Conservation (phyloP, 768 basidiomycete genomes). For the Agaricus blazei region DNA sequence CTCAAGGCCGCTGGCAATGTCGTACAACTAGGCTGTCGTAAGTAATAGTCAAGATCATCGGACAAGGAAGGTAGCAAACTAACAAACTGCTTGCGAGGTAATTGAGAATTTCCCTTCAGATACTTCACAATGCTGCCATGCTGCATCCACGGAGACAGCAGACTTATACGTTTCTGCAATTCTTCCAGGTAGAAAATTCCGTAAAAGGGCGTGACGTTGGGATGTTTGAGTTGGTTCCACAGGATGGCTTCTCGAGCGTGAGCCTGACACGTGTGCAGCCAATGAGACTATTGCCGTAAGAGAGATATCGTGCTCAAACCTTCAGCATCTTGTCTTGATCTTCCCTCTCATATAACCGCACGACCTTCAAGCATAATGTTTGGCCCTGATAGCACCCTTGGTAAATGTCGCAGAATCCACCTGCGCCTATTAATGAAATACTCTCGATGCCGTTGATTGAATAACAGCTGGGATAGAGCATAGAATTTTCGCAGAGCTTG, state of each 20-base stretch:
- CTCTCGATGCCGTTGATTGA: constrained; percentile 13
- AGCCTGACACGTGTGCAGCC: not conserved
- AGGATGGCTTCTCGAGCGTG: constrained; percentile 5
- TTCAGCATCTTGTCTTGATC: constrained; percentile 14
- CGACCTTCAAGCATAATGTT: constrained; percentile 19
- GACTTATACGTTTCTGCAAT: not conserved
- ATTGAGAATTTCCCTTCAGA: not conserved
- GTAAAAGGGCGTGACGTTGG: constrained; percentile 6
- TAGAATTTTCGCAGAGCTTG: constrained; percentile 19
- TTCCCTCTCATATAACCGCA: constrained; percentile 18
- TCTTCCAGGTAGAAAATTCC: constrained; percentile 1
- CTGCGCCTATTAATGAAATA: constrained; percentile 13
- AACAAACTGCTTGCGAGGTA: not conserved
- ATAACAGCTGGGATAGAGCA: constrained; percentile 23
- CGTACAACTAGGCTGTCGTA: constrained; percentile 1
- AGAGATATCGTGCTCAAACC: constrained; percentile 10
- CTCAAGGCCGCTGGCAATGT: constrained; percentile 10
- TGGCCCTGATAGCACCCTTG: constrained; percentile 15
- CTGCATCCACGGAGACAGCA: constrained; percentile 14
- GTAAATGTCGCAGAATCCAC: constrained; percentile 25
- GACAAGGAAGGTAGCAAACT: not conserved
- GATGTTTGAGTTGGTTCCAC: not conserved
- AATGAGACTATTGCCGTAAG: constrained; percentile 10
- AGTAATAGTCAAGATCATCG: too few species aligned
- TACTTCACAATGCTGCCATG: constrained; percentile 9